Percentiles rank a stretch among this genome's conserved stretches.
Conservation (phyloP, 768 basidiomycete genomes). For the Phlegmacium glaucopus region DNA sequence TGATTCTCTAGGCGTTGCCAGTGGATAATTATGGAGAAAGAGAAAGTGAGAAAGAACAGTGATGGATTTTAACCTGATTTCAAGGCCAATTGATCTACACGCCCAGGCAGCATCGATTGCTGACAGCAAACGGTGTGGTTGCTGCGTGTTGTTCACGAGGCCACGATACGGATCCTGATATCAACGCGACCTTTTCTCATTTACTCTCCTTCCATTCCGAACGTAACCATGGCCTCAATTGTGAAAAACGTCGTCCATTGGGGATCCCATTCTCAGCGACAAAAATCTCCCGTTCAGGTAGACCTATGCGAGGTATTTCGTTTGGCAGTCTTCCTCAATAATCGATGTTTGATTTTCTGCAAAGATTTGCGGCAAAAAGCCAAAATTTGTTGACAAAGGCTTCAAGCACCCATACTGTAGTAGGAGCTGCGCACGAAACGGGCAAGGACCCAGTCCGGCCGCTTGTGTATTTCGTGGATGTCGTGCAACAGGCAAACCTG, state of each 20-base stretch:
- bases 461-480: constrained; percentile 51
- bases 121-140: constrained; percentile 32
- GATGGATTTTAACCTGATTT: constrained; percentile 25
- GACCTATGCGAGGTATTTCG: constrained; percentile 45
- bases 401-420: constrained; percentile 58
- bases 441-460: constrained; percentile 32
- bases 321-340: constrained; percentile 2
- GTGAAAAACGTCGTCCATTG: constrained; percentile 41
- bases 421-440: constrained; percentile 54
- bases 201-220: constrained; percentile 16
- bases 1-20: constrained; percentile 6
- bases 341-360: constrained; percentile 7
- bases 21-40: constrained; percentile 5
- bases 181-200: constrained; percentile 14
- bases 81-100: constrained; percentile 16
- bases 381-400: constrained; percentile 62
- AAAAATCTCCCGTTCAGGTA: constrained; percentile 23
- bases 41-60: constrained; percentile 8
- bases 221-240: constrained; percentile 37
- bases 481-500: constrained; percentile 45
- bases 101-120: constrained; percentile 18
- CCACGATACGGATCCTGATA: constrained; percentile 20
- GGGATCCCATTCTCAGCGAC: constrained; percentile 26
- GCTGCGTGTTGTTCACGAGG: constrained; percentile 31
- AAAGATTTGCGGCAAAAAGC: constrained; percentile 57